These are phyloP conservation scores for Apiospora kogelbergensis DNA, from an alignment of 2,329 filamentous ascomycete species.

Conservation along the genomic window DNA sequence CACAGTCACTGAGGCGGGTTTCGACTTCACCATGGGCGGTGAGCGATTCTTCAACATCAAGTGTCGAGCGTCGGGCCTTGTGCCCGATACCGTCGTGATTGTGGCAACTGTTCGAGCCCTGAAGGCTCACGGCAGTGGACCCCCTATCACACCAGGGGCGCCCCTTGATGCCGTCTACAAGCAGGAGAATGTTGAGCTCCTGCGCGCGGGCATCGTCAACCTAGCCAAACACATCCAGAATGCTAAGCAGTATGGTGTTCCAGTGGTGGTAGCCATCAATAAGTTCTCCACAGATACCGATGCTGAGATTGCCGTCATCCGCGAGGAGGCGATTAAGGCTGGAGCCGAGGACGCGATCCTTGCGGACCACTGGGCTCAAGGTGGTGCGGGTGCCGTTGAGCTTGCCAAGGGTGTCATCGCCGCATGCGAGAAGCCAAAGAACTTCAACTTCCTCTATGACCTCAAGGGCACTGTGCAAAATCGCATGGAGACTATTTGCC, in stretches of 20 bases:
- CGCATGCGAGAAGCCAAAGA: conserved; percentile 78
- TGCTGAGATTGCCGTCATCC: conserved; percentile 84
- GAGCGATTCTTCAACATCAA: conserved; percentile 99
- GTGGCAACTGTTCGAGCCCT: conserved; percentile 94
- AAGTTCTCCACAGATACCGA: conserved; percentile 92
- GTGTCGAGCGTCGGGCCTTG: conserved; percentile 89
- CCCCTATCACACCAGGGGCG: conserved; percentile 86
- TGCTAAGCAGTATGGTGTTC: conserved; percentile 83
- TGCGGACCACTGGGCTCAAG: conserved; percentile 96
- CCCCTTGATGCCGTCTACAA: conserved; percentile 85
- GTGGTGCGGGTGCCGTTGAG: conserved; percentile 85
- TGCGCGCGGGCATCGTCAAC: conserved; percentile 89
- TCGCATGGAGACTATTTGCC: conserved; percentile 86
- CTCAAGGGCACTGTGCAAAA: conserved; percentile 77
- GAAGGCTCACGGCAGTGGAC: conserved; percentile 95
- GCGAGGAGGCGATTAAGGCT: conserved; percentile 86
- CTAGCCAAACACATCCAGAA: conserved; percentile 94
- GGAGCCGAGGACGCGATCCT: conserved; percentile 92
- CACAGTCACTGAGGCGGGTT: conserved; percentile 94
- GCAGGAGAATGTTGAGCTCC: conserved; percentile 88
- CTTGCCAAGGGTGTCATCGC: conserved; percentile 84
- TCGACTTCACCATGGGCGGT: conserved; percentile 99
- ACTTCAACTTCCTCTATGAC: conserved; percentile 85
- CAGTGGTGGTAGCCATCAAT: conserved; percentile 96
- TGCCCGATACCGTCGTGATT: conserved; percentile 90